Conservation (phyloP, 768 basidiomycete genomes). For the Dentipellis fragilis region DNA sequence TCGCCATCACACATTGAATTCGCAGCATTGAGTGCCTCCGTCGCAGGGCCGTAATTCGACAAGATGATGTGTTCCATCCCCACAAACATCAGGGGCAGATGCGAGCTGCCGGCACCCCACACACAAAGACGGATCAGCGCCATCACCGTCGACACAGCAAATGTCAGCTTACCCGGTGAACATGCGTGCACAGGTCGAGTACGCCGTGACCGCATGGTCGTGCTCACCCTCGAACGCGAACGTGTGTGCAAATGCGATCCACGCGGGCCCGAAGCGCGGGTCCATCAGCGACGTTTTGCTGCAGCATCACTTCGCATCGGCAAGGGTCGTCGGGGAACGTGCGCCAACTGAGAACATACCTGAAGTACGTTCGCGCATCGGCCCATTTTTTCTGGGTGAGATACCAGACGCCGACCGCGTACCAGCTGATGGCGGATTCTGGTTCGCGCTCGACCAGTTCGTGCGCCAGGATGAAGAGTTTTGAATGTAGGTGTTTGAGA, state of each 20-base stretch:
- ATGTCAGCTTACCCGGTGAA: conserved; percentile 74
- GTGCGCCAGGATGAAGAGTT: conserved; percentile 92
- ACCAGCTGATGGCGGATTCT: conserved; percentile 91
- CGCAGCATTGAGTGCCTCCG: conserved; percentile 82
- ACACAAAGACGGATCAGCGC: background rate
- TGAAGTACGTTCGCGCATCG: conserved; percentile 90
- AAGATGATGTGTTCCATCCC: conserved; percentile 97
- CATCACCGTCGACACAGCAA: background rate
- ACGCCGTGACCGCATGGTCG: conserved; percentile 96
- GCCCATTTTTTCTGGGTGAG: conserved; percentile 78
- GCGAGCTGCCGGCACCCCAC: conserved; percentile 50
- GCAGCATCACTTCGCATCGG: conserved; percentile 3
- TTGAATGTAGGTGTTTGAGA: conserved; percentile 81
- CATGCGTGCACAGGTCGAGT: conserved; percentile 92
- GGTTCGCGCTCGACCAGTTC: conserved; percentile 93
- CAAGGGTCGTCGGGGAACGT: background rate
- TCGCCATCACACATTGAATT: conserved; percentile 76
- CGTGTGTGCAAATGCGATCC: conserved; percentile 96
- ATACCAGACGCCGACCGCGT: conserved; percentile 97
- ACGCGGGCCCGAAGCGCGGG: conserved; percentile 90
- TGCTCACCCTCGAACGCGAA: conserved; percentile 97
- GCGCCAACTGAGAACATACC: conserved; percentile 37
- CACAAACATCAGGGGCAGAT: conserved; percentile 89
- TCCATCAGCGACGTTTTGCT: conserved; percentile 98
- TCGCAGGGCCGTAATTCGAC: conserved; percentile 70